These are phyloP conservation scores for Exophiala phaeomuriformis DNA, from an alignment of 2,329 filamentous ascomycete genomes.

Conservation along the genomic window DNA sequence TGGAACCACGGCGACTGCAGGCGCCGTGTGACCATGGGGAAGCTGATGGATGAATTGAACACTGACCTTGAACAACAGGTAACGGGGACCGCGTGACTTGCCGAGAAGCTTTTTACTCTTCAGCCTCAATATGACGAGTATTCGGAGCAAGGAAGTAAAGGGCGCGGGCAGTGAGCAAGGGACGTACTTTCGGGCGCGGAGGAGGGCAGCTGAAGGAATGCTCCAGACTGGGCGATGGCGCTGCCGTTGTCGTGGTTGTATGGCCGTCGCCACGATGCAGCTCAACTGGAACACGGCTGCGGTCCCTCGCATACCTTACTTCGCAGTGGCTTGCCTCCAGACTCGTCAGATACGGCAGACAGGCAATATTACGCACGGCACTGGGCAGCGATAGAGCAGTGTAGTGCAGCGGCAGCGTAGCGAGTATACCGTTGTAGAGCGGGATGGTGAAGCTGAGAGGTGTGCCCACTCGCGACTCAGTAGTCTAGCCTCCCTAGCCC, in stretches of 20 bases:
- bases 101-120: not conserved
- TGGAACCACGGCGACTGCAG: conserved; percentile 22
- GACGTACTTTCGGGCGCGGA: conserved; percentile 2
- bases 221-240: conserved; percentile 11
- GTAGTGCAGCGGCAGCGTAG: no score
- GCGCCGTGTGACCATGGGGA: conserved; percentile 14
- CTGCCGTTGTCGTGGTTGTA: not conserved
- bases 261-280: not conserved
- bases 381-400: not conserved
- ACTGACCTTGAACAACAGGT: not conserved
- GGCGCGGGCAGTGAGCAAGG: not conserved
- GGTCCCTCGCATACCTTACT: not conserved
- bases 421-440: no score
- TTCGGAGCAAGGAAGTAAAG: not conserved
- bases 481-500: not conserved
- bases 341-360: not conserved
- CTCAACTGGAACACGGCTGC: not conserved
- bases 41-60: not conserved
- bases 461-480: not conserved
- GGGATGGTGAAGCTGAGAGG: no score
- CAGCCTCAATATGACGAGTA: not conserved
- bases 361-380: conserved; percentile 2
- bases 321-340: not conserved
- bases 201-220: conserved; percentile 12
- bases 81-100: not conserved